Evolutionary conservation across 306 rosid genomes (phyloP), one percentile per base, ranked within the genome.

Genomic region (Corylus americana): DNA sequence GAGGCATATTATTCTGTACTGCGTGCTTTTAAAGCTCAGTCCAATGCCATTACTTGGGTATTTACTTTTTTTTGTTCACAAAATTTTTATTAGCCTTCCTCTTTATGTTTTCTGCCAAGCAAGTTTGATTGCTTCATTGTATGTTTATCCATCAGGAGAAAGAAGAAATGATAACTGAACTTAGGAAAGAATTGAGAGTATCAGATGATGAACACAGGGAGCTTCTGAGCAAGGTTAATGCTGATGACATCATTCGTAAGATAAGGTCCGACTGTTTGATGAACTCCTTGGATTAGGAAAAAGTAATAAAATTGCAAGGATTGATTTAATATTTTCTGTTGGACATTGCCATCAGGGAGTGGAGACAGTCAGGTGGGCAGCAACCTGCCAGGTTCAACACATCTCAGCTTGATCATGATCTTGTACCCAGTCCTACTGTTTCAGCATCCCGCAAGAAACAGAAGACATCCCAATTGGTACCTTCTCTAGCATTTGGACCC

Each of bases 41-140:
- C 98, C 22, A 93, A 96, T 81, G 98, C 99, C 9, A 89, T 96
- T 78, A 80, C 96, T 68, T 96, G 99, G 99, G 99, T 96, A 91
- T 78, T 20, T 80, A 45, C 64, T 74, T 27, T 29, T 49, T 77
- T 80, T 85, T 9, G 69, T 71, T 79, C 57, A 37, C 42, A 14
- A 49, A 14, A 5, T 51, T 49, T 71, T 35, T 44, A 48, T 17
- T 76, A 39, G 53, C 50, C 31, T 74, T 51, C 29, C 45, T 8
- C 71, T 74, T 16, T 69, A 48, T 63, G 57, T 75, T 44, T 78
- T 70, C 25, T 54, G 55, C 31, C 27, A 63, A 55, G 47, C 80
- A 73, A 80, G 64, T 75, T 84, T 67, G 45, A 13, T 68, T 69
- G 7, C 45, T 59, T 50, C 70, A 64, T 73, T 75, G 11, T 45